These are phyloP conservation scores for Fusarium camptoceras DNA, from an alignment of 2,329 filamentous ascomycete species.

Conservation along the genomic window DNA sequence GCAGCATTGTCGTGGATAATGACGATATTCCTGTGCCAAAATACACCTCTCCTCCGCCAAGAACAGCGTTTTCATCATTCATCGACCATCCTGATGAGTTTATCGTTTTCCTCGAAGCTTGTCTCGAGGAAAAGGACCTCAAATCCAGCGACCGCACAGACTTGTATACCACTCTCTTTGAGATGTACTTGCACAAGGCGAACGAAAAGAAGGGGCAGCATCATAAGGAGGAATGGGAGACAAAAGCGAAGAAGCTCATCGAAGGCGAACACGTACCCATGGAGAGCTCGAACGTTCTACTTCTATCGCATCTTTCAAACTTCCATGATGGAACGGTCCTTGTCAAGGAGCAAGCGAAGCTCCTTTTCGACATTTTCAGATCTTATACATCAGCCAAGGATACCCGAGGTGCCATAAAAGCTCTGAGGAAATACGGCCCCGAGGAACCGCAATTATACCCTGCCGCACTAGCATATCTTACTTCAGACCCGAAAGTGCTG, in stretches of 20 bases:
- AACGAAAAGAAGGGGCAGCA: constrained; percentile 75
- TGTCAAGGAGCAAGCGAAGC: constrained; percentile 91
- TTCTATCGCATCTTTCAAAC: constrained; percentile 90
- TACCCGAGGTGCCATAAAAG: constrained; percentile 88
- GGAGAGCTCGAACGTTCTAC: constrained; percentile 92
- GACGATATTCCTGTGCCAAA: constrained; percentile 60
- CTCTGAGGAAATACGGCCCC: constrained; percentile 89
- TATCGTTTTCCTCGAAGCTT: constrained; percentile 90
- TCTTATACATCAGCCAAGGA: constrained; percentile 95
- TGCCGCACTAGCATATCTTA: constrained; percentile 92
- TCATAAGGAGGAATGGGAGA: constrained; percentile 84
- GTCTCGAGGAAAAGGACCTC: constrained; percentile 77
- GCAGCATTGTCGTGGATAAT: constrained; percentile 62
- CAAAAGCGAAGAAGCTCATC: constrained; percentile 89
- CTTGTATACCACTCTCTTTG: constrained; percentile 93
- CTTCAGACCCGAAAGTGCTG: constrained; percentile 82
- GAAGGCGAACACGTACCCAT: constrained; percentile 84
- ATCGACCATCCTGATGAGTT: constrained; percentile 95
- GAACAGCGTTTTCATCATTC: constrained; percentile 94
- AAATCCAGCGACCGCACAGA: constrained; percentile 82
- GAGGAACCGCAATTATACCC: constrained; percentile 93
- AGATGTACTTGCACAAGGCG: constrained; percentile 96
- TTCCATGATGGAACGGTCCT: constrained; percentile 92
- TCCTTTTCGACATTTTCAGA: constrained; percentile 95
- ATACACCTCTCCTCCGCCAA: constrained; percentile 84